These are phyloP conservation scores for Podaxis sp. DNA, from an alignment of 768 basidiomycete genomes.

Conservation along the genomic window DNA sequence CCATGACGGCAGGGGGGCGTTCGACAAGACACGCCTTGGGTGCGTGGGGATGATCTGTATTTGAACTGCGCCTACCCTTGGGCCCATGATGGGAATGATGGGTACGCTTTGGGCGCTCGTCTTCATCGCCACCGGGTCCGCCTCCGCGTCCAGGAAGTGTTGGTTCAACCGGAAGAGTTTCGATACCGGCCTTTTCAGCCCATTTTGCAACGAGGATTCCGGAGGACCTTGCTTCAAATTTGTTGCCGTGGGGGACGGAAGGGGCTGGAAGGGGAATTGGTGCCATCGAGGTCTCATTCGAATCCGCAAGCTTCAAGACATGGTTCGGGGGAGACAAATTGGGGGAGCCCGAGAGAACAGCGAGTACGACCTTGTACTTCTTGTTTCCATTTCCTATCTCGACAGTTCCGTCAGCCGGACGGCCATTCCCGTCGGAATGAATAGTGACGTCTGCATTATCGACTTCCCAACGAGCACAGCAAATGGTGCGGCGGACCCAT, in stretches of 20 bases:
- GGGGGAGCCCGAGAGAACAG: constrained; percentile 37
- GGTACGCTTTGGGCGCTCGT: constrained; percentile 24
- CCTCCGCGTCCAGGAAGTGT: constrained; percentile 29
- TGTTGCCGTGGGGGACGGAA: constrained; percentile 41
- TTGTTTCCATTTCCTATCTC: constrained; percentile 7
- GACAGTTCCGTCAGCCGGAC: background rate
- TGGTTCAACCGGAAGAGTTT: constrained; percentile 51
- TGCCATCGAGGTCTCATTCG: constrained; percentile 27
- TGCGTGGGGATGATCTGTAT: constrained; percentile 13
- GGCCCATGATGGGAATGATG: constrained; percentile 18
- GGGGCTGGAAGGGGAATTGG: constrained; percentile 69
- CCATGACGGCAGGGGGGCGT: constrained; percentile 71
- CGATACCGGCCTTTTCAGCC: constrained; percentile 61
- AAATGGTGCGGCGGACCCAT: constrained; percentile 82
- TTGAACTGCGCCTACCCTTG: constrained; percentile 23
- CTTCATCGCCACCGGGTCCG: constrained; percentile 24
- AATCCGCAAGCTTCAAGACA: constrained; percentile 25
- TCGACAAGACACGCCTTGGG: constrained; percentile 54
- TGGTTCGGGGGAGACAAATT: constrained; percentile 31
- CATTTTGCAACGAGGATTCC: constrained; percentile 63
- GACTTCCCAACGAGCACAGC: constrained; percentile 75
- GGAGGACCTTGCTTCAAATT: constrained; percentile 60
- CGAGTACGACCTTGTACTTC: constrained; percentile 55
- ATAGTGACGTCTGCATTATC: constrained; percentile 39
- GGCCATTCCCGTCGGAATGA: background rate